phyloP scores from a whole-genome alignment of 441 rosid species.

The Bocquillonia castaneifolia region DNA sequence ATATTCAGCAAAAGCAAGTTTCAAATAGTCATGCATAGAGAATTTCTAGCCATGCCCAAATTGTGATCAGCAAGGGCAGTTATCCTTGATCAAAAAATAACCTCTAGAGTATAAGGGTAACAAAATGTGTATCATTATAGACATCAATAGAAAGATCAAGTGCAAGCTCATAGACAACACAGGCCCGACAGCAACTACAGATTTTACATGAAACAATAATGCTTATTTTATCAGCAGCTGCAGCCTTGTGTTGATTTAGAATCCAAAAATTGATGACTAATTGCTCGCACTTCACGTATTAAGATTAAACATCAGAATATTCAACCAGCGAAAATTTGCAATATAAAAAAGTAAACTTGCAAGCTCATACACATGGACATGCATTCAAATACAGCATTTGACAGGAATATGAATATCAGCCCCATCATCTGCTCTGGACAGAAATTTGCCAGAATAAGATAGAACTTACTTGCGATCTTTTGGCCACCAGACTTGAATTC shows the following conservation, averaged over 20 bases:
- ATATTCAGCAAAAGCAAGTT: neutral
- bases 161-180: neutral
- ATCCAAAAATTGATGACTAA: neutral
- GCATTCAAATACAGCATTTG: neutral
- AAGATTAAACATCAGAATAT: neutral
- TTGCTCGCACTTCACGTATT: neutral
- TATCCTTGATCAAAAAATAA: neutral
- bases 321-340: neutral
- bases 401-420: neutral
- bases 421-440: neutral
- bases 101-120: neutral
- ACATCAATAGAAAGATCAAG: neutral
- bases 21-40: neutral
- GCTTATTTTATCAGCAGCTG: neutral
- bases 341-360: neutral
- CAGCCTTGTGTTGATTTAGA: neutral
- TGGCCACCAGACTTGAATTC: slow-evolving; percentile 97
- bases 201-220: neutral
- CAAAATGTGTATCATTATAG: neutral
- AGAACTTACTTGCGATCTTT: slow-evolving; percentile 56
- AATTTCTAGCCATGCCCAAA: neutral
- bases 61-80: too few species aligned
- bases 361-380: neutral
- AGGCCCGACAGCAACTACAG: neutral
- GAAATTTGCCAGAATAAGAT: slow-evolving; percentile 8